Conservation (phyloP, 176 grass and related monocot genomes). For the Triticum timopheevii region DNA sequence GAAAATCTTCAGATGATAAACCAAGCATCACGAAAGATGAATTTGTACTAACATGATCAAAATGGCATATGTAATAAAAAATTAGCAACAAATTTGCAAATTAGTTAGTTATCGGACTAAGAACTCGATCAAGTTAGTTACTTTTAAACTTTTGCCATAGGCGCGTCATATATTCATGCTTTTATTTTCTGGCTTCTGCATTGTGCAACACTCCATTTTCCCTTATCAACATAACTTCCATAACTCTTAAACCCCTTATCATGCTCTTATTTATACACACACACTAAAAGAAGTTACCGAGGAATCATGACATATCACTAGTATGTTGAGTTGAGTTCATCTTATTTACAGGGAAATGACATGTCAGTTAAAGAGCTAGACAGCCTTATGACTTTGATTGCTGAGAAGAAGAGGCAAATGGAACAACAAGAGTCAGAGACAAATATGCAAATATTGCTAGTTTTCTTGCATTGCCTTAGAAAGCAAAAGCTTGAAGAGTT, state of each 20-base stretch:
- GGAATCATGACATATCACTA: background rate
- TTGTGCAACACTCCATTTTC: background rate
- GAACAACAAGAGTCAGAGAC: slow-evolving; percentile 96
- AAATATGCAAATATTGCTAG: slow-evolving; percentile 98
- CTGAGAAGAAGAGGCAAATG: slow-evolving; percentile 95
- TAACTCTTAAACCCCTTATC: background rate
- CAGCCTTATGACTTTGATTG: slow-evolving; percentile 72
- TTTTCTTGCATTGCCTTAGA: slow-evolving; percentile 96
- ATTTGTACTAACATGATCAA: background rate
- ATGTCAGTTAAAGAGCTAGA: slow-evolving; percentile 89
- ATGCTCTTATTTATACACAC: background rate
- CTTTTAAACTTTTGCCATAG: background rate
- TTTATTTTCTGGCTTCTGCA: background rate
- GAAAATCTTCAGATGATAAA: slow-evolving; percentile 32
- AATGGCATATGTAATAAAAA: background rate
- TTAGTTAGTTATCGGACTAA: background rate
- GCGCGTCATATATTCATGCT: background rate
- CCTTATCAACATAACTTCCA: background rate
- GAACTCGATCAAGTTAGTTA: background rate
- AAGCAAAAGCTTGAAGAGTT: slow-evolving; percentile 95
- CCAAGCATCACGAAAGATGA: background rate
- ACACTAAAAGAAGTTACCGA: background rate
- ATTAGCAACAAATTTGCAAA: background rate
- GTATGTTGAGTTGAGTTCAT: slow-evolving; percentile 22
- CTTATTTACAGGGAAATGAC: slow-evolving; percentile 75